These are phyloP conservation scores for Stipa capillata DNA, from an alignment of 176 grass and related monocot genomes.

Conservation along the genomic window DNA sequence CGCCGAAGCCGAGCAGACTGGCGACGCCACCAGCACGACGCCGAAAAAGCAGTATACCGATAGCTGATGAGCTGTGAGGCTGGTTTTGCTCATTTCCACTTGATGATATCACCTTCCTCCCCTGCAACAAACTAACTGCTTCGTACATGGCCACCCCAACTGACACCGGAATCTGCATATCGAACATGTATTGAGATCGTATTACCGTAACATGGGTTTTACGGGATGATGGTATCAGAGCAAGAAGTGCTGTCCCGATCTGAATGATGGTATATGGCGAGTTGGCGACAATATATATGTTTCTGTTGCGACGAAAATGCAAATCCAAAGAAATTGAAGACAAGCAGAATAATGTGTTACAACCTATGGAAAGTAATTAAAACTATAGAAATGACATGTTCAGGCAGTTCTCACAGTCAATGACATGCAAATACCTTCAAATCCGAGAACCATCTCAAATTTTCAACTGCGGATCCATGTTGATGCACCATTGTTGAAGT, in stretches of 20 bases:
- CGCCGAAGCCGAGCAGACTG: conserved; percentile 64
- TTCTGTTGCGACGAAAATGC: not conserved
- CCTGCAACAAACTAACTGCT: conserved; percentile 41
- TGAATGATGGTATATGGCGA: not conserved
- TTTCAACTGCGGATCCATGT: not conserved
- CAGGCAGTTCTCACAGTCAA: not conserved
- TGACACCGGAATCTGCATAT: conserved; percentile 56
- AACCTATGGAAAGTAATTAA: not conserved
- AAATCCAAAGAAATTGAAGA: not conserved
- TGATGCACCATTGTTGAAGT: not conserved
- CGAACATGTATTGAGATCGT: not conserved
- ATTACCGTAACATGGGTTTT: not conserved
- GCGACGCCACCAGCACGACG: conserved; percentile 50
- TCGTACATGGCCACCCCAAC: conserved; percentile 46
- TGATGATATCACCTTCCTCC: conserved; percentile 54
- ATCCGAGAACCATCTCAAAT: not conserved
- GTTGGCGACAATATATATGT: not conserved
- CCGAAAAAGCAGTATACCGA: conserved; percentile 43
- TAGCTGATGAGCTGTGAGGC: conserved; percentile 33
- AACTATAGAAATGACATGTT: not conserved
- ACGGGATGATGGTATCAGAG: not conserved
- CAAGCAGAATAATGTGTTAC: not conserved
- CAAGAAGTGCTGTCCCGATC: not conserved
- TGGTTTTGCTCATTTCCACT: conserved; percentile 36
- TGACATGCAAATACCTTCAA: not conserved